Base-by-base conservation (phyloP, 805 yeast species). In the Yarrowia sp. region DNA sequence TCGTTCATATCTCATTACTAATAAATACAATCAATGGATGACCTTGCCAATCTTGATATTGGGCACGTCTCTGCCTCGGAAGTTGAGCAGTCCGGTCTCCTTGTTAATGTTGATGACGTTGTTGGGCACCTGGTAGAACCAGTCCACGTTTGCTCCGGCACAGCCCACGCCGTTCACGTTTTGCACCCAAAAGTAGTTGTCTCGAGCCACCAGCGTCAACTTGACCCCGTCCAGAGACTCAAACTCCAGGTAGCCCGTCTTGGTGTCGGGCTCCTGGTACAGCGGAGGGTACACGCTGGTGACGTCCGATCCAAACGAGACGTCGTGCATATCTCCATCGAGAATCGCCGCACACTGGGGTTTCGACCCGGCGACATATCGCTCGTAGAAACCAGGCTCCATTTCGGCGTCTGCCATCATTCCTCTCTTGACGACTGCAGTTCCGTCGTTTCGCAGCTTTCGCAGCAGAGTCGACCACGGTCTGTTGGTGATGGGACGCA, bases 301-400 rank as follows among this genome's bases (percentile, higher is more conserved):
- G 7, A 3, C 3, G 33, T 43, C 64, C 12, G n/a, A 15, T 9
- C 50, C 64, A 43, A 58, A 58, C n/a, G 64, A 42, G 3, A 58
- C 50, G 14, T 58, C 50, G 33, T 58, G 50, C 64, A 58, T 58
- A 14, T 58, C 64, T 24, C 64, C 64, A 33, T 58, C 64, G 9
- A 58, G 64, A 58, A 58, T 58, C 8, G 64, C 39, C 1, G 64
- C 64, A 33, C 64, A 58, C 3, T 30, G 33, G 30, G 64, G 64
- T 30, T n/a, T 58, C 13, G 64, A 43, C 12, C 64, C 64, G 4
- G 64, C 64, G 14, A 58, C 64, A 30, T 61, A 61, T 6, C 66
- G 66, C 5, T 36, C 17, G 17, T 61, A 46, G 46, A 61, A 61
- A 8, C 66, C 66, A 38, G 44, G n/a, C 53, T 61, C 66, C 38